Base-by-base conservation (phyloP, 1,139 yeast species). In the Geotrichum bryndzae region DNA sequence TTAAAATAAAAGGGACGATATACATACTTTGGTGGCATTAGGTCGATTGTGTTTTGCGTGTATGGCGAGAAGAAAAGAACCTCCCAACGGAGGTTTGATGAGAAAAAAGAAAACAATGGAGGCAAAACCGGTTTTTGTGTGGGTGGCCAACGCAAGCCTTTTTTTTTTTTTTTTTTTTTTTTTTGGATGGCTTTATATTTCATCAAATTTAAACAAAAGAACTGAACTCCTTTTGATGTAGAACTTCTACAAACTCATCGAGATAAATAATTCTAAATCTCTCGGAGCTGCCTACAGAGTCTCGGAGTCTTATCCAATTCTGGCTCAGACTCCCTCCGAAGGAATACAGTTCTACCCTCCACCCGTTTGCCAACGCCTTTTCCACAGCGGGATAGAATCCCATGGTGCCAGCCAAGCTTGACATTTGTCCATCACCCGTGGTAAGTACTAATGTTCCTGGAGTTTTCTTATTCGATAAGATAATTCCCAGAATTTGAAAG, bases 391-490 rank as follows among this genome's bases (percentile, higher is more conserved):
- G 52, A 25, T 56, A 61, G 56, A 68, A 68, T 10, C 70, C 68
- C 11, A 62, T 51, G 2, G 56, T 58, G 0, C 45, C 52, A 41
- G 64, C 60, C 25, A 63, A 45, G 6, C 60, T 54, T 4, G 67
- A 57, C n/a, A 68, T 66, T 51, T 67, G 66, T 5, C 71, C 71
- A 59, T 68, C 71, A 0, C 71, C 71, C 1, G 71, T 67, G 6
- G 68, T 69, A 41, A 68, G 63, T 0, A 65, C 68, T 11, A 68
- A 58, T 4, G 64, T 62, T 4, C 67, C 67, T 8, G 66, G 64
- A 3, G 45, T 50, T 31, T 50, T 31, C 6, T 52, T 22, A 23
- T 51, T 29, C 5, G 58, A 56, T 8, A 52, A 31, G 25, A 51
- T 56, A 18, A 54, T 8, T 56, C 62, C 67, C 33, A 53, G 51